These are phyloP conservation scores for Eutrema salsugineum DNA, from an alignment of 441 rosid genomes.

Conservation along the genomic window DNA sequence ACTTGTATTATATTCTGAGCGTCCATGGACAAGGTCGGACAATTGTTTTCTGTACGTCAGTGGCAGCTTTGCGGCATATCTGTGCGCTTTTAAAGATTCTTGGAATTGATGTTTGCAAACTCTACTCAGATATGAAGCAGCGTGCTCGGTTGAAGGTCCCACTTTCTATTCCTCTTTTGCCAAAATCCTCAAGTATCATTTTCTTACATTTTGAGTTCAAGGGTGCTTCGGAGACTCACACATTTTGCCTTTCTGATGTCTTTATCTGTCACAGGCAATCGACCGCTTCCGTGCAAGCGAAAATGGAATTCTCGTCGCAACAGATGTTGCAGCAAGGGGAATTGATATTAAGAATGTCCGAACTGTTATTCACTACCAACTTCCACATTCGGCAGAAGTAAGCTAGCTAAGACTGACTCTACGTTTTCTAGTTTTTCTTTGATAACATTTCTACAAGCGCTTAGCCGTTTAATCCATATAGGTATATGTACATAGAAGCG, in stretches of 20 bases:
- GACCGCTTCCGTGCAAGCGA: constrained; percentile 85
- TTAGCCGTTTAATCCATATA: constrained; percentile 28
- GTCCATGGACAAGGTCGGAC: constrained; percentile 95
- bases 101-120: constrained; percentile 68
- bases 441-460: neutral
- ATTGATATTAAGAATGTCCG: constrained; percentile 94
- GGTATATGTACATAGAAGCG: constrained; percentile 99
- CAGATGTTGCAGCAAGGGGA: constrained; percentile 98
- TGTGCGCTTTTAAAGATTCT: constrained; percentile 77
- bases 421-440: constrained; percentile 11
- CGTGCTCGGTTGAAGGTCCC: constrained; percentile 91
- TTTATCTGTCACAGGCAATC: constrained; percentile 57
- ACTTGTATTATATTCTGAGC: constrained; percentile 82
- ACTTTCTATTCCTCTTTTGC: neutral
- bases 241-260: constrained; percentile 9
- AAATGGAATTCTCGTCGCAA: constrained; percentile 84
- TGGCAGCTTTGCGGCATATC: constrained; percentile 89
- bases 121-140: constrained; percentile 96
- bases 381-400: constrained; percentile 97
- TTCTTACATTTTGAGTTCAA: neutral
- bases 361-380: constrained; percentile 96
- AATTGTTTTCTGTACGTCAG: constrained; percentile 94
- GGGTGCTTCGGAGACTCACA: neutral
- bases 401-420: constrained; percentile 27
- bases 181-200: neutral